Percentiles rank a stretch among this genome's conserved stretches.
Evolutionary conservation across 1,284 basidiomycete species (phyloP).

Genomic region (Ceratobasidium sp.): DNA sequence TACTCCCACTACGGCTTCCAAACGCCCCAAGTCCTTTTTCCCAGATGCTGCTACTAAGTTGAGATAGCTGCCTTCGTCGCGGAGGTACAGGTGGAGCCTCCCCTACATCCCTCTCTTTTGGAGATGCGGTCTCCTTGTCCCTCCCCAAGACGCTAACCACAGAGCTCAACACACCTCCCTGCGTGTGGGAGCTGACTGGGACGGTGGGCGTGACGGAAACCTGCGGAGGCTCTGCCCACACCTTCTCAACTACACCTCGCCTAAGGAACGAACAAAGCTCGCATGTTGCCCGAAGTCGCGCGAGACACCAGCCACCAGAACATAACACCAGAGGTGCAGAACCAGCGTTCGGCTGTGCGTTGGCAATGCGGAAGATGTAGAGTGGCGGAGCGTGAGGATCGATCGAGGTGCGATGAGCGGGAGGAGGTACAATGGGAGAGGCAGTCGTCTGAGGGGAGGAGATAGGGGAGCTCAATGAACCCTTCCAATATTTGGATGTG

Average conservation of each 20-base stretch:
- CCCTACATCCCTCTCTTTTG: conserved; percentile 24
- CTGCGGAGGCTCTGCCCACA: conserved; percentile 79
- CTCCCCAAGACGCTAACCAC: conserved; percentile 23
- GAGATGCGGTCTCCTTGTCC: conserved; percentile 1
- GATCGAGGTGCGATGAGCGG: conserved; percentile 33
- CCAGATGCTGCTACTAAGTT: conserved; percentile 46
- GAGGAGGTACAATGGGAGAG: conserved; percentile 15
- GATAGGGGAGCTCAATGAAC: conserved; percentile 39
- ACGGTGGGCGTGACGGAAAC: conserved; percentile 51
- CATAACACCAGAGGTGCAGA: conserved; percentile 77
- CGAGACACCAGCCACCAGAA: conserved; percentile 80
- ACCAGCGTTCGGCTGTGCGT: conserved; percentile 32
- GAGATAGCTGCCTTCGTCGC: conserved; percentile 40
- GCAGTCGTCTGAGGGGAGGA: conserved; percentile 4
- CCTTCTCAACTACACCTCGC: conserved; percentile 80
- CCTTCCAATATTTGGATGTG: conserved; percentile 47
- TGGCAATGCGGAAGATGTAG: conserved; percentile 59
- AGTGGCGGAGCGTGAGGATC: conserved; percentile 52
- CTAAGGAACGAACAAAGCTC: conserved; percentile 92
- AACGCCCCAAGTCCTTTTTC: conserved; percentile 47
- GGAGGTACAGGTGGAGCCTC: conserved; percentile 44
- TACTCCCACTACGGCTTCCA: conserved; percentile 40
- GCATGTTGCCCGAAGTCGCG: conserved; percentile 86
- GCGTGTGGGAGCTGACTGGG: neutral
- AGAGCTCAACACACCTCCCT: conserved; percentile 7